These are phyloP conservation scores for Colletotrichum plurivorum DNA, from an alignment of 2,329 filamentous ascomycete species.

Conservation along the genomic window DNA sequence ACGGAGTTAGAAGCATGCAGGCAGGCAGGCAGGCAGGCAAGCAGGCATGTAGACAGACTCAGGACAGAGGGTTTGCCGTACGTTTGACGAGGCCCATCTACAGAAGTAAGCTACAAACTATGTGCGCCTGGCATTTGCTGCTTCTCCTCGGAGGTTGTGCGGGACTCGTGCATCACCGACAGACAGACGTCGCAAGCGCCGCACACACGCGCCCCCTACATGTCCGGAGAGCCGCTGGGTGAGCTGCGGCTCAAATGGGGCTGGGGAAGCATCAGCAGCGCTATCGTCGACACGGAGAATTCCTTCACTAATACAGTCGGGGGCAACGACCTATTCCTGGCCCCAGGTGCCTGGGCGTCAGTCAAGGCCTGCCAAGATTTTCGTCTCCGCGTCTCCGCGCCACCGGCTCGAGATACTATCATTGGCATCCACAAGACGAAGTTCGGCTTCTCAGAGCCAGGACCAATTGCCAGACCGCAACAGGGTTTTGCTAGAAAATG, in stretches of 20 bases:
- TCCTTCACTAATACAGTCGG: conserved; percentile 4
- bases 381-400: conserved; percentile 8
- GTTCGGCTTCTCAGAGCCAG: conserved; percentile 25
- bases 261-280: not conserved
- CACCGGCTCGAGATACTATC: conserved; percentile 16
- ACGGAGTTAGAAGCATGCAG: conserved; percentile 8
- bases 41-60: conserved; percentile 1
- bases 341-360: conserved; percentile 16
- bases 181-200: not conserved
- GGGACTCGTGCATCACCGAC: not conserved
- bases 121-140: not conserved
- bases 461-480: not conserved
- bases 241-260: conserved; percentile 1
- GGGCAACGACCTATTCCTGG: conserved; percentile 1
- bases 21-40: conserved; percentile 1
- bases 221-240: not conserved
- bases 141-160: not conserved
- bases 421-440: conserved; percentile 13
- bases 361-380: conserved; percentile 18
- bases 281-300: not conserved
- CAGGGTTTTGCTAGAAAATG: conserved; percentile 12
- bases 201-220: not conserved
- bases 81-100: not conserved
- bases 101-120: not conserved
- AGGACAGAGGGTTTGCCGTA: conserved; percentile 10